Base-by-base conservation (phyloP, 2,329 filamentous ascomycete species). In the Apiospora pterosperma region DNA sequence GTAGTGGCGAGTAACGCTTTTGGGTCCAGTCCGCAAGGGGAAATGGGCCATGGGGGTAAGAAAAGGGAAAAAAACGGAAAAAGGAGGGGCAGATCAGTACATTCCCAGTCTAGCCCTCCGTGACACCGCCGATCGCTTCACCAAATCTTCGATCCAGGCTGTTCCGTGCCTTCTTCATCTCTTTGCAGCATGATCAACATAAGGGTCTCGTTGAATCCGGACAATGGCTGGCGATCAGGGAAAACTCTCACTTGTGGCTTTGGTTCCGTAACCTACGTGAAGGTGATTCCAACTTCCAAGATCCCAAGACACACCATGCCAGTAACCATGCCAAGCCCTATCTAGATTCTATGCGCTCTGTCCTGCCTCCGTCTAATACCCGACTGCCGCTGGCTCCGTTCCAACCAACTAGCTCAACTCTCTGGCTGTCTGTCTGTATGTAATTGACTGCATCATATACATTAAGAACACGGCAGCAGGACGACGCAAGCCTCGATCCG, bases 81-180 rank as follows among this genome's bases (percentile, higher is more conserved):
- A 55, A 55, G 48, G 28, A 31, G 48, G 48, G 48, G 48, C 48
- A 4, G 48, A 55, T 55, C 48, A 55, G 48, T 55, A 25, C 48
- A 55, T 55, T 34, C 21, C 25, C 48, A 55, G 48, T 55, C 48
- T 55, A 55, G 48, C 28, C 48, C 25, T 34, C 48, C 7, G 7
- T 55, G 48, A 55, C 48, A 55, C 28, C 34, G 48, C 16, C 48
- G 48, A 55, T 55, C 48, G 48, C 48, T 28, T 55, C 48, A 55
- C 48, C 48, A 55, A 55, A 55, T 34, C 48, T 55, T 55, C 48
- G 48, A 55, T 55, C 48, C 48, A 55, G 48, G 34, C 48, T 19
- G 48, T 55, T 55, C 48, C 48, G 48, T n/a, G 6, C 4, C 16
- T n/a, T n/a, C 48, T 52, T 52, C 25, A 52, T 31, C 44, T 28